phyloP scores from a whole-genome alignment of 176 grass and related monocot species.

The bread wheat (Triticum aestivum) region IWGSC_CS_RefSeq_v2.1 NC_057808.1:441613273-441613772 shows the following conservation, averaged over 20 bases:
- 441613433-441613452: slow-evolving; percentile 51
- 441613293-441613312: slow-evolving; percentile 64
- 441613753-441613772: no score
- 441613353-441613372: neutral
- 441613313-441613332: neutral
- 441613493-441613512: slow-evolving; percentile 5
- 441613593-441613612: neutral
- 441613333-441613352: neutral
- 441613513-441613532: neutral
- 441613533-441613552: slow-evolving; percentile 15
- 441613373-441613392: neutral
- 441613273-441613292: slow-evolving; percentile 74
- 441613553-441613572: neutral
- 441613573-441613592: neutral
- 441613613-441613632: neutral
- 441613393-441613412: neutral
- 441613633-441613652: neutral
- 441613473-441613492: neutral
- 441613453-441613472: neutral
- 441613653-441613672: neutral
- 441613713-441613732: neutral
- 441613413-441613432: neutral
- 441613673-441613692: slow-evolving; percentile 18
- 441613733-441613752: neutral
- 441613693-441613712: neutral